phyloP scores from a whole-genome alignment of 805 yeast species.

The Metschnikowia rubicola region DNA sequence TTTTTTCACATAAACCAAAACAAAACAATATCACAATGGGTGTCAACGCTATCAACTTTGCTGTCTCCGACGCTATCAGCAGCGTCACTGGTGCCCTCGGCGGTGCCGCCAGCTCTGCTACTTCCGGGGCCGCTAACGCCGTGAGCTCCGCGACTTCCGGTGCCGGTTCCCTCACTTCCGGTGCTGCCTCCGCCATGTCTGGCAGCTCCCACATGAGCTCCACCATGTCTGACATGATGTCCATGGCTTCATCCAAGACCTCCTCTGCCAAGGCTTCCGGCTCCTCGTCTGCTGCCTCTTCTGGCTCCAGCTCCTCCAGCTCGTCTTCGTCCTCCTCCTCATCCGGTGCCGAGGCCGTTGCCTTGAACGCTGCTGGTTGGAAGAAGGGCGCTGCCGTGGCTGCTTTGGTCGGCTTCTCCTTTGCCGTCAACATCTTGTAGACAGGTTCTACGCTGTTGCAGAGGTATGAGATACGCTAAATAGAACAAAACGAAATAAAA shows the following conservation, averaged over 20 bases:
- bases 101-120: slow-evolving; percentile 9
- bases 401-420: slow-evolving; percentile 34
- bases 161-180: slow-evolving; percentile 1
- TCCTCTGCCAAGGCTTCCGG: slow-evolving; percentile 5
- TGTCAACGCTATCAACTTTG: slow-evolving; percentile 31
- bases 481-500: too few species aligned
- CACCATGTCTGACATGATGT: slow-evolving; percentile 4
- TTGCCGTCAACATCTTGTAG: slow-evolving; percentile 27
- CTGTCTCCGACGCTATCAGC: slow-evolving; percentile 16
- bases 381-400: slow-evolving; percentile 37
- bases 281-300: slow-evolving; percentile 10
- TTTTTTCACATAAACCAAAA: too few species aligned
- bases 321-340: slow-evolving; percentile 14
- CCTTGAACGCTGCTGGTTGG: slow-evolving; percentile 27
- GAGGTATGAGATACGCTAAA: too few species aligned
- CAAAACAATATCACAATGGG: slow-evolving; percentile 16
- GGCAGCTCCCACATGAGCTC: slow-evolving; percentile 11
- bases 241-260: slow-evolving; percentile 13
- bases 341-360: slow-evolving; percentile 19
- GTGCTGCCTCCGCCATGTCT: slow-evolving; percentile 3
- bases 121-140: slow-evolving; percentile 1
- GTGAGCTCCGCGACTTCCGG: background rate
- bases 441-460: background rate
- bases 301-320: slow-evolving; percentile 5
- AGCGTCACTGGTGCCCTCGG: background rate